Base-by-base conservation (phyloP, 176 grass and related monocot genomes). In the Aegilops bicornis region DNA sequence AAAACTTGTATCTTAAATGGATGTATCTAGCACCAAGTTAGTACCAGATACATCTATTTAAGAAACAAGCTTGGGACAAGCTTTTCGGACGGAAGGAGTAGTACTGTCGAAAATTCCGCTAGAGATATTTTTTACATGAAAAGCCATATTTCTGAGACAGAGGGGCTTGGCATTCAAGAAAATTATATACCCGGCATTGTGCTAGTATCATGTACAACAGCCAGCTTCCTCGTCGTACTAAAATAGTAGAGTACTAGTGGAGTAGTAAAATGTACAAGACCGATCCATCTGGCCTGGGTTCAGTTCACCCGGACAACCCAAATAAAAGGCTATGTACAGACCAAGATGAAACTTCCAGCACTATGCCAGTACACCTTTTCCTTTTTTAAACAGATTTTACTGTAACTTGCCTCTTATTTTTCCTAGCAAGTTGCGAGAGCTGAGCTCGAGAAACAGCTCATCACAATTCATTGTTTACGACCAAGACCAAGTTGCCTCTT, bases 401-500 rank as follows among this genome's bases (percentile, higher is more conserved):
- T 63, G 17, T 27, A 25, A 25, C n/a, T 5, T 40, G 56, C 8
- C 36, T 80, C 19, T 43, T 60, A 5, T 52, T 54, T 54, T 77
- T 0, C 10, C 30, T 19, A 58, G 37, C 78, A 65, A 65, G 40
- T 45, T 84, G 54, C 47, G 35, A 40, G 50, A 42, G 33, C 14
- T 42, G 52, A 83, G 67, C 9, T 39, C 36, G 50, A 83, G 33
- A 30, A 75, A 75, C 54, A 84, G 82, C 16, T 83, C 81, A 72
- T 8, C 47, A 12, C 67, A 40, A 37, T 59, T 42, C 65, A 7
- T 27, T 83, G 30, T 72, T 42, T 60, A 60, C 1, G 32, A 40
- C 81, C 23, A 83, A 25, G 15, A 40, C 64, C 40, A 65, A 30
- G 23, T 29, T n/a, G 73, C 24, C 63, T 13, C 42, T 43, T 43